phyloP scores from a whole-genome alignment of 2,329 filamentous ascomycete genomes.

The Alternaria ethzedia region DNA sequence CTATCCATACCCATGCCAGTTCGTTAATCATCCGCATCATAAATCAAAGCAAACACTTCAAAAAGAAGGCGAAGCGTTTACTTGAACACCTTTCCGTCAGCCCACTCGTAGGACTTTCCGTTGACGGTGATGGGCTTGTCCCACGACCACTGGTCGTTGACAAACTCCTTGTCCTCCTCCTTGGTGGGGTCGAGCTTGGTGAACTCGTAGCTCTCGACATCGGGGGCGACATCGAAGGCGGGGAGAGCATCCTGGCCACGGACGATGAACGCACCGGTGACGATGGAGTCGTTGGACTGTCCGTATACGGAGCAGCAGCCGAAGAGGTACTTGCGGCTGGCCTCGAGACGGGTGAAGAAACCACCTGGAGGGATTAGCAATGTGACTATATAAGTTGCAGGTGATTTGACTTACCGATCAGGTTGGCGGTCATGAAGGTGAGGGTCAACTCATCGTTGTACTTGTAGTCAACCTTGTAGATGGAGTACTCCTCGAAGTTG shows the following conservation, averaged over 20 bases:
- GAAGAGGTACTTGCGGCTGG: constrained; percentile 97
- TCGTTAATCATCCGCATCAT: constrained; percentile 46
- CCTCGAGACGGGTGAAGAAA: constrained; percentile 97
- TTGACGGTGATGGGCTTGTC: constrained; percentile 80
- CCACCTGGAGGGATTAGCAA: constrained; percentile 62
- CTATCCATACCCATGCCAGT: constrained; percentile 37
- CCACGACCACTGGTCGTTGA: constrained; percentile 90
- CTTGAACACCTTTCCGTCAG: constrained; percentile 98
- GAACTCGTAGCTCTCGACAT: constrained; percentile 96
- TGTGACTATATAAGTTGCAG: background rate
- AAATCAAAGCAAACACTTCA: constrained; percentile 28
- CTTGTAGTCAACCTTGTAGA: constrained; percentile 97
- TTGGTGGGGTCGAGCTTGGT: constrained; percentile 92
- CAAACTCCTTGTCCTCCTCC: constrained; percentile 80
- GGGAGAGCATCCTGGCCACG: constrained; percentile 85
- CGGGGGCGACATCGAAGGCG: constrained; percentile 95
- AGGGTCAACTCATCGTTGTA: constrained; percentile 98
- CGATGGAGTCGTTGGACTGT: constrained; percentile 83
- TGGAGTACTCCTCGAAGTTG: constrained; percentile 92
- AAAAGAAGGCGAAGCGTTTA: constrained; percentile 60
- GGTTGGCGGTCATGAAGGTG: constrained; percentile 98
- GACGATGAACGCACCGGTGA: constrained; percentile 92
- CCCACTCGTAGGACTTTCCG: constrained; percentile 88
- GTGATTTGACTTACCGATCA: constrained; percentile 71
- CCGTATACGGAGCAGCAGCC: constrained; percentile 90